These are phyloP conservation scores for Candida peoriensis DNA, from an alignment of 805 yeast genomes.

Conservation along the genomic window DNA sequence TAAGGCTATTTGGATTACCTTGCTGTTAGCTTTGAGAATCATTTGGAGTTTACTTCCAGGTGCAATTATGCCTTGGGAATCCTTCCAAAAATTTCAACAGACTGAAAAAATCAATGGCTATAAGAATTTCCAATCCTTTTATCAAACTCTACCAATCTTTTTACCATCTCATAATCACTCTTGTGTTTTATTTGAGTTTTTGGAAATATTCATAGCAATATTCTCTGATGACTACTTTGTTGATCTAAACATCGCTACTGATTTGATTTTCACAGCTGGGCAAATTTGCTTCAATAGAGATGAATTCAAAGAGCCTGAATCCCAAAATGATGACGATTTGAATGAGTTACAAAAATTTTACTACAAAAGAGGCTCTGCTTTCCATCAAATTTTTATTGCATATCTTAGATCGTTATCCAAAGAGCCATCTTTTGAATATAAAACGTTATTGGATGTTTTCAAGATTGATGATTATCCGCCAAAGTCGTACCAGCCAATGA, in stretches of 20 bases:
- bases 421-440: constrained; percentile 27
- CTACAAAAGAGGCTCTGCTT: constrained; percentile 29
- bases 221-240: constrained; percentile 28
- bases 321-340: constrained; percentile 23
- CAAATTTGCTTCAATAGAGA: constrained; percentile 30
- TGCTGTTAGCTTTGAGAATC: constrained; percentile 27
- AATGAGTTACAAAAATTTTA: constrained; percentile 28
- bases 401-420: constrained; percentile 28
- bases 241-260: constrained; percentile 26
- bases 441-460: constrained; percentile 28
- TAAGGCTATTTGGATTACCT: constrained; percentile 21
- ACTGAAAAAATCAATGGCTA: constrained; percentile 20
- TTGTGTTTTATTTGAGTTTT: constrained; percentile 31
- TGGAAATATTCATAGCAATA: constrained; percentile 29
- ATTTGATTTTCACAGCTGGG: constrained; percentile 31
- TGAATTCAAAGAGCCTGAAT: constrained; percentile 10
- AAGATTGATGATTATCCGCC: constrained; percentile 30
- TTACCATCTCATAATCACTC: constrained; percentile 32
- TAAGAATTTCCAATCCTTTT: constrained; percentile 27
- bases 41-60: constrained; percentile 30
- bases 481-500: constrained; percentile 25
- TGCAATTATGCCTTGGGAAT: constrained; percentile 32
- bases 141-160: constrained; percentile 28
- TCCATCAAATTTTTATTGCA: constrained; percentile 29
- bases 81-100: constrained; percentile 24